Conservation (phyloP, 1,284 basidiomycete genomes). For the Kalmanozyma brasiliensis region DNA sequence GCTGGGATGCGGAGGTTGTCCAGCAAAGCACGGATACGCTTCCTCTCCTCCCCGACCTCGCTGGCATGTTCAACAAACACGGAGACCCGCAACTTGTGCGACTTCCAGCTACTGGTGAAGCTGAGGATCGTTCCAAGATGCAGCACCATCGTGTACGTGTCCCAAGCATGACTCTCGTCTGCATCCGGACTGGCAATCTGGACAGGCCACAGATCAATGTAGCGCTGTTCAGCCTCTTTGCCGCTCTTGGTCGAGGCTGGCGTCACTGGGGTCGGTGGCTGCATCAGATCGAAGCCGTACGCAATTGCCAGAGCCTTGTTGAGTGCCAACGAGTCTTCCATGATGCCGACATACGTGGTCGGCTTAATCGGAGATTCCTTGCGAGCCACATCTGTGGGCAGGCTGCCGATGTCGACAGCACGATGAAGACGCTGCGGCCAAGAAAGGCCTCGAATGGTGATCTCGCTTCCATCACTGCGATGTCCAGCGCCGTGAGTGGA, state of each 20-base stretch:
- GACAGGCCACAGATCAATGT: conserved; percentile 67
- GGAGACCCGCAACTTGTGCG: conserved; percentile 64
- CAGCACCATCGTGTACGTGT: conserved; percentile 67
- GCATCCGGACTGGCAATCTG: conserved; percentile 62
- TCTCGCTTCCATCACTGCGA: conserved; percentile 55
- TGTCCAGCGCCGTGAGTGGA: conserved; percentile 20
- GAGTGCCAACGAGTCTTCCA: conserved; percentile 67
- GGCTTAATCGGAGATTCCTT: conserved; percentile 62
- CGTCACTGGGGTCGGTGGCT: conserved; percentile 42
- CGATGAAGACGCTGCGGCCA: conserved; percentile 41
- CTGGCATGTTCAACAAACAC: conserved; percentile 65
- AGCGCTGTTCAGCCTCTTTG: conserved; percentile 37
- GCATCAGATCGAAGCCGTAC: conserved; percentile 63
- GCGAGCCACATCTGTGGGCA: conserved; percentile 62
- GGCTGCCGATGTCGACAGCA: conserved; percentile 41
- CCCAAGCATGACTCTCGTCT: conserved; percentile 62
- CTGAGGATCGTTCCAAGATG: conserved; percentile 67
- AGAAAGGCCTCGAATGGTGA: conserved; percentile 54
- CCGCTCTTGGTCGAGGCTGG: conserved; percentile 14
- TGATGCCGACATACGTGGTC: conserved; percentile 65
- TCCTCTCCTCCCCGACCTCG: conserved; percentile 60
- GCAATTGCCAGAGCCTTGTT: conserved; percentile 66
- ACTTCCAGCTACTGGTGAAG: conserved; percentile 65
- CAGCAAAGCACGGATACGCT: conserved; percentile 59
- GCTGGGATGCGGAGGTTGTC: conserved; percentile 67